Evolutionary conservation across 208 protist species (phyloP), one percentile per base, ranked within the genome.

Genomic region (Borovskyia barvae): DNA sequence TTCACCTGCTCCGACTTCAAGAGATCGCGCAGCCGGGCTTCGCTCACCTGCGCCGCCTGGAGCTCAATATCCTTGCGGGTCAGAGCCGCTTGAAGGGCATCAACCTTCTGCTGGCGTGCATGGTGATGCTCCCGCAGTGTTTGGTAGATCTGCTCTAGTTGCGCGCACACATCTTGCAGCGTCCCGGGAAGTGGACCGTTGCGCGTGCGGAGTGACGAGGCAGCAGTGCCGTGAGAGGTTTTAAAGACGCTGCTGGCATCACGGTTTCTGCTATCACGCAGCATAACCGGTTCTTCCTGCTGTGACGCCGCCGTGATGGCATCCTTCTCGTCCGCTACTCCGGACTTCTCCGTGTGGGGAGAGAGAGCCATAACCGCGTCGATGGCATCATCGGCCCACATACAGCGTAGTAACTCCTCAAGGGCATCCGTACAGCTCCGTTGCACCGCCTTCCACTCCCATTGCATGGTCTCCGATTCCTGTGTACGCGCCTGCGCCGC

Each of bases 341-440:
- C 8, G 15, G 24, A 5, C 37, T 14, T 8, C 37, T 11, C 46
- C 51, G 36, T 45, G n/a, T 37, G 14, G 6, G 24, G 14, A 1
- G 12, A 15, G 15, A 20, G 9, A 6, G 47, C 45, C 20, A 50
- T 17, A 9, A 46, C 51, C 12, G 45, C 40, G n/a, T 55, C 68
- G 28, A 46, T 54, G 14, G 55, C 55, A 24, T 74, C 76, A 42
- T 82, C 76, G 1, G 51, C 57, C 70, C 70, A 78, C 50, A 82
- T 66, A 8, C 52, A 63, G 19, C 62, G 64, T 40, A 82, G 66
- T 48, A 82, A 36, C 29, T 28, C 36, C 12, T 47, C 42, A 8
- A 82, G 56, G 39, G 73, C 65, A 9, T 73, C 59, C 51, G 65
- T 51, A 8, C 25, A 58, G 39, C 28, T 41, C 17, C 60, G 55